Percentiles rank a stretch among this genome's conserved stretches.
phyloP scores from a whole-genome alignment of 495 filamentous ascomycete species.

The Aspergillus bridgeri region DNA sequence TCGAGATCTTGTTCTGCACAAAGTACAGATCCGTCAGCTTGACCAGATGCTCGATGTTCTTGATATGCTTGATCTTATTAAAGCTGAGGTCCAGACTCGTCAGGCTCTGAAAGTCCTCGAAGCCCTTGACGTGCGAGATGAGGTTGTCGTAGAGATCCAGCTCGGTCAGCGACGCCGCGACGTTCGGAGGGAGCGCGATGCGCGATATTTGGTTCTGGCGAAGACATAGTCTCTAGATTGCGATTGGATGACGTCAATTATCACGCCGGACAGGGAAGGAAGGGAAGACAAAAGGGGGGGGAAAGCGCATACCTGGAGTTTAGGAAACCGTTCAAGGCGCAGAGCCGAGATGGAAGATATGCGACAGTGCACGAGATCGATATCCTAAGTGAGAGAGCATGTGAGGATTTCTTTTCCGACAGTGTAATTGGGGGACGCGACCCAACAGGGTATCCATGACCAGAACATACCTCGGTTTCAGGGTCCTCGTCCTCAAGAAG shows the following conservation, averaged over 20 bases:
- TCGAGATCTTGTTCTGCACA: constrained; percentile 87
- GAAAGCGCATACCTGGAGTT: constrained; percentile 54
- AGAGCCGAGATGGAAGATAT: constrained; percentile 77
- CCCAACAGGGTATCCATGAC: background rate
- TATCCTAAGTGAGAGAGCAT: constrained; percentile 53
- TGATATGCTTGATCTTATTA: constrained; percentile 99
- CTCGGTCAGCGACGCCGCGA: constrained; percentile 68
- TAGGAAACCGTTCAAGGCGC: constrained; percentile 74
- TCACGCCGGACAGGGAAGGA: no score
- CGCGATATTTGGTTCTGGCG: constrained; percentile 87
- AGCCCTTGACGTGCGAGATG: constrained; percentile 80
- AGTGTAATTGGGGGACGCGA: background rate
- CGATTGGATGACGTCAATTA: background rate
- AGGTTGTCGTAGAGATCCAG: constrained; percentile 97
- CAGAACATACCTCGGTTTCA: constrained; percentile 49
- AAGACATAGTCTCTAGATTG: constrained; percentile 70
- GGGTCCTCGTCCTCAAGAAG: constrained; percentile 61
- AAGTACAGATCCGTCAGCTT: constrained; percentile 86
- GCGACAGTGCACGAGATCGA: constrained; percentile 84
- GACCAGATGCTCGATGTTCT: constrained; percentile 74
- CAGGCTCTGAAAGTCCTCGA: constrained; percentile 72
- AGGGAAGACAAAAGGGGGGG: no score
- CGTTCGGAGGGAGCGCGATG: constrained; percentile 60
- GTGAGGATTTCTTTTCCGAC: background rate
- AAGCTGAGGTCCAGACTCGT: constrained; percentile 87